A percentile compares a stretch with the other conserved stretches of the same genome.
Conservation (phyloP, 345 rosid species). For the Citrus reticulata region DNA sequence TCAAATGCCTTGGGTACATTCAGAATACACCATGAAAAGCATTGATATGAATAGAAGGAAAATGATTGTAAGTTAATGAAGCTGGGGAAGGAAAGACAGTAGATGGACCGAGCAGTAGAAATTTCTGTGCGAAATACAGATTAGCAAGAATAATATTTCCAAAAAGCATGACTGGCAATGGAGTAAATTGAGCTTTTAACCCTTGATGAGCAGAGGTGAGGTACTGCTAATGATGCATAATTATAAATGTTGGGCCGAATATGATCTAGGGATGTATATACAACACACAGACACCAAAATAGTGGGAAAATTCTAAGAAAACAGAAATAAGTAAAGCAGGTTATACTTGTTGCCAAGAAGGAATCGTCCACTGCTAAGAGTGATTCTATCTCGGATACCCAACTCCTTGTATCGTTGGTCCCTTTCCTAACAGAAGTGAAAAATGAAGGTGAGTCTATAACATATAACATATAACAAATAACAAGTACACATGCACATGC, state of each 20-base stretch:
- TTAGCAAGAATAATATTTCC: neutral
- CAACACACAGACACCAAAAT: neutral
- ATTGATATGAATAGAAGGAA: neutral
- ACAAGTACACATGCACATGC: neutral
- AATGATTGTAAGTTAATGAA: neutral
- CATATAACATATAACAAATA: constrained; percentile 4
- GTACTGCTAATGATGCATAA: neutral
- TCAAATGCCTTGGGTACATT: neutral
- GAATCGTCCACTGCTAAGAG: constrained; percentile 90
- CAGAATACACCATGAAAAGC: neutral
- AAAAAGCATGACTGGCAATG: neutral
- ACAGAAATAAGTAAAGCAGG: constrained; percentile 7
- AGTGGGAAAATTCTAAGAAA: neutral
- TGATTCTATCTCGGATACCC: constrained; percentile 94
- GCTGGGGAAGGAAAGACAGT: neutral
- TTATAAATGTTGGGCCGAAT: neutral
- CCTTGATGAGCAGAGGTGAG: neutral
- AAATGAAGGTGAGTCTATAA: constrained; percentile 7
- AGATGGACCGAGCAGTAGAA: neutral
- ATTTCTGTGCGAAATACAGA: neutral
- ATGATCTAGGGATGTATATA: neutral
- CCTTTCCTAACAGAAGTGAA: constrained; percentile 54
- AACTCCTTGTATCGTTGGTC: constrained; percentile 95
- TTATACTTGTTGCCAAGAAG: constrained; percentile 89
- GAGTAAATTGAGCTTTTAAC: neutral